These are phyloP conservation scores for Xylaria nigripes DNA, from an alignment of 495 filamentous ascomycete genomes.

Conservation along the genomic window DNA sequence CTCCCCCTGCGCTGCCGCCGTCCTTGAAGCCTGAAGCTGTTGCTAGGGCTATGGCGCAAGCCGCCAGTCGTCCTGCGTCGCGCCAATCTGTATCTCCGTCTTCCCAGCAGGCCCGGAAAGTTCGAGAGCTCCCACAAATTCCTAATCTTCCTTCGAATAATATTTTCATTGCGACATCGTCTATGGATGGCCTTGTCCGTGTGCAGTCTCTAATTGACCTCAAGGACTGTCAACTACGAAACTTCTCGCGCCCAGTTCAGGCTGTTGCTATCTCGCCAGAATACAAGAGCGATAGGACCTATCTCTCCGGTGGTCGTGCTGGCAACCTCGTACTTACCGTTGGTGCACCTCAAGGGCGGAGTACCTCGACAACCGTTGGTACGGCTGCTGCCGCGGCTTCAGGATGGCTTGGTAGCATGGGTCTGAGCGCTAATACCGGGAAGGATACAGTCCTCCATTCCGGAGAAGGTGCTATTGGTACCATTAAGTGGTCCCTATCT, in stretches of 20 bases:
- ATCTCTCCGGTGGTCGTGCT: conserved; percentile 82
- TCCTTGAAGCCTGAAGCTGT: conserved; percentile 46
- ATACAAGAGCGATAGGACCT: conserved; percentile 77
- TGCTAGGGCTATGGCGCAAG: conserved; percentile 38
- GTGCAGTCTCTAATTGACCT: conserved; percentile 66
- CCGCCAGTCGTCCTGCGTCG: conserved; percentile 37
- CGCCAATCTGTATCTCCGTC: conserved; percentile 45
- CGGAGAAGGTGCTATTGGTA: conserved; percentile 83
- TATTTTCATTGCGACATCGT: conserved; percentile 87
- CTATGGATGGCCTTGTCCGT: conserved; percentile 92
- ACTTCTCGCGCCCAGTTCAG: conserved; percentile 87
- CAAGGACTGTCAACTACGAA: conserved; percentile 76
- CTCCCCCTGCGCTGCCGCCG: conserved; percentile 55
- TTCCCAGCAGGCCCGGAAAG: conserved; percentile 35
- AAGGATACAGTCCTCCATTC: conserved; percentile 86
- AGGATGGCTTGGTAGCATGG: conserved; percentile 86
- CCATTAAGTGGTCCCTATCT: conserved; percentile 85
- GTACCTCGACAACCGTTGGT: conserved; percentile 69
- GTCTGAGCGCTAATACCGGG: conserved; percentile 64
- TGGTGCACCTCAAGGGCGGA: conserved; percentile 68
- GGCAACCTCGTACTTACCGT: conserved; percentile 85
- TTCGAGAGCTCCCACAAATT: conserved; percentile 42
- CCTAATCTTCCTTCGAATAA: conserved; percentile 70
- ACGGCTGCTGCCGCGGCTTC: conserved; percentile 71
- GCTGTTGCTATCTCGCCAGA: conserved; percentile 87